Evolutionary conservation across 1,139 yeast genomes (phyloP).

Genomic region (Candida sanyaensis): DNA sequence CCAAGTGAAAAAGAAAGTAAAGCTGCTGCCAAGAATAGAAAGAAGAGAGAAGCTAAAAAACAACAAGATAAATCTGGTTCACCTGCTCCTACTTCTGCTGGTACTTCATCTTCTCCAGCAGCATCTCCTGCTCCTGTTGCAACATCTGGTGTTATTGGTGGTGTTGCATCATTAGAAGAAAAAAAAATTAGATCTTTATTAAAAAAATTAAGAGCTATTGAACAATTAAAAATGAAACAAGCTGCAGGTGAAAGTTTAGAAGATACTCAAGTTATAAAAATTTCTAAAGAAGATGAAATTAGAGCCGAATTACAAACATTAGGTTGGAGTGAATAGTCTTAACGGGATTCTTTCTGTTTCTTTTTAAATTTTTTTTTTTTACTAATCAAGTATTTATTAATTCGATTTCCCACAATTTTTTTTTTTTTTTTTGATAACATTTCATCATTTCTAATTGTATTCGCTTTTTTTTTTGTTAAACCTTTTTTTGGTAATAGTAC

Average conservation of each 20-base stretch:
- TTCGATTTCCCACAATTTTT: background rate
- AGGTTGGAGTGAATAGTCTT: slow-evolving; percentile 60
- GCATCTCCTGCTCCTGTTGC: slow-evolving; percentile 18
- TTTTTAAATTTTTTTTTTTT: too few species aligned
- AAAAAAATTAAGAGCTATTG: slow-evolving; percentile 93
- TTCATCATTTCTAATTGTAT: too few species aligned
- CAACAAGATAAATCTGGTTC: slow-evolving; percentile 20
- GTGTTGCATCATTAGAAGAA: slow-evolving; percentile 74
- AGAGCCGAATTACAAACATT: slow-evolving; percentile 68
- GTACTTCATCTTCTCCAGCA: slow-evolving; percentile 17
- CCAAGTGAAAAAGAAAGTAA: slow-evolving; percentile 52
- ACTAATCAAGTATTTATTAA: background rate
- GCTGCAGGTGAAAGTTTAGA: slow-evolving; percentile 84
- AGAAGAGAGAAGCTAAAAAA: slow-evolving; percentile 73
- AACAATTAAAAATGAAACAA: slow-evolving; percentile 82
- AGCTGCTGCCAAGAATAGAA: slow-evolving; percentile 72
- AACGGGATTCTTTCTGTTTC: background rate
- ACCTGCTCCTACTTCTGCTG: slow-evolving; percentile 14
- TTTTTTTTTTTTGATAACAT: background rate
- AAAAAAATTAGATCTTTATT: slow-evolving; percentile 88
- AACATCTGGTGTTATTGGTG: slow-evolving; percentile 50
- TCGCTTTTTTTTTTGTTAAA: too few species aligned
- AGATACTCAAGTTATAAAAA: slow-evolving; percentile 89
- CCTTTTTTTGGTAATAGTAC: too few species aligned
- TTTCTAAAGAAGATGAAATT: slow-evolving; percentile 80